Conservation (phyloP, 768 basidiomycete species). For the Mycena floridula region DNA sequence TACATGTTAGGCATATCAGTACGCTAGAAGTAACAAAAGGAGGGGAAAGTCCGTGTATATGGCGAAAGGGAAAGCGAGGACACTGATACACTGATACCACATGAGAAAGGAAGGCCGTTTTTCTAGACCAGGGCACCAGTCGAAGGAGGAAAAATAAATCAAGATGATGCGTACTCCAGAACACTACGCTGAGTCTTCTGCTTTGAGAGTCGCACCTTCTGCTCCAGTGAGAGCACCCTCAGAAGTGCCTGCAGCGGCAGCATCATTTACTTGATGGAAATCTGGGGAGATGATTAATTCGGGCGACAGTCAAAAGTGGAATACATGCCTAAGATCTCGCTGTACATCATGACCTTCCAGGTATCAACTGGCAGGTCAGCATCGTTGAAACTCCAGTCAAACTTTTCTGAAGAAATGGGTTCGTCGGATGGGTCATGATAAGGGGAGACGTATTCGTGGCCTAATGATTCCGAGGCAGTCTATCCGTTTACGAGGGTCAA, state of each 20-base stretch:
- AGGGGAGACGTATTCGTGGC: slow-evolving; percentile 90
- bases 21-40: too few relatives aligned
- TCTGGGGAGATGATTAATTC: background rate
- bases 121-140: too few relatives aligned
- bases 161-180: too few relatives aligned
- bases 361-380: slow-evolving; percentile 97
- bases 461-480: slow-evolving; percentile 85
- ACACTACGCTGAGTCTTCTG: too few relatives aligned
- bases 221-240: too few relatives aligned
- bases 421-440: slow-evolving; percentile 99
- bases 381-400: slow-evolving; percentile 99
- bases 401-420: slow-evolving; percentile 87
- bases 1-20: too few relatives aligned
- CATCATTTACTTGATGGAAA: background rate
- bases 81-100: too few relatives aligned
- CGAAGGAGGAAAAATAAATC: too few relatives aligned
- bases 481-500: slow-evolving; percentile 96
- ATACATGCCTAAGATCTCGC: slow-evolving; percentile 80
- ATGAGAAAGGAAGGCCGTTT: too few relatives aligned
- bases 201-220: too few relatives aligned
- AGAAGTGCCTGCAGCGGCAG: background rate
- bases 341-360: slow-evolving; percentile 99
- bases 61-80: too few relatives aligned
- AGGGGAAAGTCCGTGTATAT: too few relatives aligned
- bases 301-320: background rate